These are phyloP conservation scores for Cyberlindnera americana DNA, from an alignment of 805 yeast species.

Conservation along the genomic window DNA sequence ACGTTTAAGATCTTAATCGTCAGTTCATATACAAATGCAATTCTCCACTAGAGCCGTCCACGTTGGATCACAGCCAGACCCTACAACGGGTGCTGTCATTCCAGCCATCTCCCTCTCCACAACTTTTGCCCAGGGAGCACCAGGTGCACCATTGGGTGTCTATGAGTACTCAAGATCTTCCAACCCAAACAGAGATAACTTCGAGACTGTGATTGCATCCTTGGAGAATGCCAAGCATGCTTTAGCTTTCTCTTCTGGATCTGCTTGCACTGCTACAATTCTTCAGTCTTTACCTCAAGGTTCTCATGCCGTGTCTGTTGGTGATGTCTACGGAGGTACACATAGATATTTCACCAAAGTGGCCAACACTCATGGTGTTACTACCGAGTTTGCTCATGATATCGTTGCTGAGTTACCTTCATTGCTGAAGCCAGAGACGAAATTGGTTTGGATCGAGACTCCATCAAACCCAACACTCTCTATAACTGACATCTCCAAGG, in stretches of 20 bases:
- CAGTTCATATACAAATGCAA: neutral
- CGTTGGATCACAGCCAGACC: slow-evolving; percentile 71
- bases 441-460: slow-evolving; percentile 81
- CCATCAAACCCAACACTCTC: slow-evolving; percentile 87
- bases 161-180: slow-evolving; percentile 84
- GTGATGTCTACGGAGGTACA: slow-evolving; percentile 90
- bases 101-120: slow-evolving; percentile 81
- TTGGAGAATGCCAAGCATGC: slow-evolving; percentile 74
- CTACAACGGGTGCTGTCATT: slow-evolving; percentile 80
- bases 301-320: slow-evolving; percentile 72
- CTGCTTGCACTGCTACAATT: slow-evolving; percentile 76
- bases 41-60: slow-evolving; percentile 85
- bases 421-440: slow-evolving; percentile 58
- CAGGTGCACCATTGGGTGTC: slow-evolving; percentile 71
- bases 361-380: slow-evolving; percentile 75
- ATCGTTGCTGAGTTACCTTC: slow-evolving; percentile 55
- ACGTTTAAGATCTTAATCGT: too few relatives aligned
- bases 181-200: slow-evolving; percentile 82
- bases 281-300: slow-evolving; percentile 70
- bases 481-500: slow-evolving; percentile 68
- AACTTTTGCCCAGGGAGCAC: slow-evolving; percentile 77
- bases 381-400: slow-evolving; percentile 62
- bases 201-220: slow-evolving; percentile 75
- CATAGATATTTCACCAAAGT: slow-evolving; percentile 88
- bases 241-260: slow-evolving; percentile 79